A percentile compares a stretch with the other conserved stretches of the same genome.
Conservation (phyloP, 1,139 yeast genomes). For the Magnusiomyces suaveolens region DNA sequence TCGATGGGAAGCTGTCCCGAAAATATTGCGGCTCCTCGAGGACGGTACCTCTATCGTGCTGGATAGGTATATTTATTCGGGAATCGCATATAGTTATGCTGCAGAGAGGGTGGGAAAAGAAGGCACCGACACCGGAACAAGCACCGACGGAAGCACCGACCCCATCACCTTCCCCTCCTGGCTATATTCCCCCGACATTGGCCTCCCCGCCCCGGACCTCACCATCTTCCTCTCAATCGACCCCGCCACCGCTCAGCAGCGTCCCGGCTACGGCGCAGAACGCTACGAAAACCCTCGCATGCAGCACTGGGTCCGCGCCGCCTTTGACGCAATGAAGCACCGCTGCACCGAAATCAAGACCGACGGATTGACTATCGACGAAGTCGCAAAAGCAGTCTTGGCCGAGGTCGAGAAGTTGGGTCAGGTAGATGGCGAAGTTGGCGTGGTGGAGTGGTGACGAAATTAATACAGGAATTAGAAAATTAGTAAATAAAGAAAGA, state of each 20-base stretch:
- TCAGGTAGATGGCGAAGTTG: too few relatives aligned
- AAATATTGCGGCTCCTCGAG: slow-evolving; percentile 40
- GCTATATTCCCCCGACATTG: slow-evolving; percentile 74
- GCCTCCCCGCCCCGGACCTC: slow-evolving; percentile 80
- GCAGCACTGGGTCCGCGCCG: slow-evolving; percentile 50
- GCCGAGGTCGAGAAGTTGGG: too few relatives aligned
- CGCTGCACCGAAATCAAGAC: too few relatives aligned
- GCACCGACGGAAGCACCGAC: not conserved
- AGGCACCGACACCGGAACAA: slow-evolving; percentile 45
- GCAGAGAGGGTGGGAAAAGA: slow-evolving; percentile 26
- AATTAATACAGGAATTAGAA: too few relatives aligned
- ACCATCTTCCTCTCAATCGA: slow-evolving; percentile 64
- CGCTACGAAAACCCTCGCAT: slow-evolving; percentile 70
- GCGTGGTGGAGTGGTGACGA: too few relatives aligned
- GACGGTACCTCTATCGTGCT: slow-evolving; percentile 54
- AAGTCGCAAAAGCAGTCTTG: too few relatives aligned
- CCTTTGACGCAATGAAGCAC: not conserved
- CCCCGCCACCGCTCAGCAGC: slow-evolving; percentile 40
- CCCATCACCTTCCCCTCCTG: slow-evolving; percentile 49
- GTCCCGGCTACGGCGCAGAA: slow-evolving; percentile 89
- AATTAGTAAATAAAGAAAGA: too few relatives aligned
- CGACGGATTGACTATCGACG: too few relatives aligned
- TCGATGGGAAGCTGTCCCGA: slow-evolving; percentile 70
- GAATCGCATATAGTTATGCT: slow-evolving; percentile 65
- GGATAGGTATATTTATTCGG: slow-evolving; percentile 88